Base-by-base conservation (phyloP, 306 rosid species). In the Hippophae tibetana region DNA sequence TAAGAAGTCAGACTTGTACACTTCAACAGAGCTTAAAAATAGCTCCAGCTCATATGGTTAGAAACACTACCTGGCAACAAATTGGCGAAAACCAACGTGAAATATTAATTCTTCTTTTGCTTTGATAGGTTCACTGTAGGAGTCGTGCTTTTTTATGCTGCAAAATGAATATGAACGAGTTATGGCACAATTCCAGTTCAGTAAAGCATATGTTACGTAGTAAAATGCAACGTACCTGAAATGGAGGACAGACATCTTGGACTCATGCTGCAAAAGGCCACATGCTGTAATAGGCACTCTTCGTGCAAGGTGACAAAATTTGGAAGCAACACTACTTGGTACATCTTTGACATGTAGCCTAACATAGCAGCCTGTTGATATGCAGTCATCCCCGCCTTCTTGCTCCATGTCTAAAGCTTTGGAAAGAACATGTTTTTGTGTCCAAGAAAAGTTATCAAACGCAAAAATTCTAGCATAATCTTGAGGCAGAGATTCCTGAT, bases 31-130 rank as follows among this genome's bases (percentile, higher is more conserved):
- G 47, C 31, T 63, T 52, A 54, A 31, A 10, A 61, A 18, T 47
- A 13, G 47, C 7, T 56, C 66, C 10, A 45, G 52, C 46, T 43
- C 10, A 8, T 47, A 23, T 48, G 12, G 56, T 40, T 55, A 50
- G 51, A 63, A 18, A 58, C 54, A 54, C 54, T 74, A 89, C 97
- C 95, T 79, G 43, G 90, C 94, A 80, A 92, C 67, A 74, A 88
- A 92, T 67, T 88, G 99, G 60, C 99, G 96, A 80, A 92, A 92
- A 54, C 99, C 99, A 65, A 82, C 96, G 75, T 92, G 88, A 72
- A 92, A 92, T 61, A 88, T 60, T 44, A 92, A 68, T 67, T 88
- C 94, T 63, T 92, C 99, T 78, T 92, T 92, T 60, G 95, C 69
- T 76, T 84, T 92, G 69, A 92, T 79, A 54, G 99, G 94, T 40